Percentiles rank a stretch among this genome's conserved stretches.
Evolutionary conservation across 352 stramenopile genomes (phyloP).

Genomic region (Phytophthora ohioensis): DNA sequence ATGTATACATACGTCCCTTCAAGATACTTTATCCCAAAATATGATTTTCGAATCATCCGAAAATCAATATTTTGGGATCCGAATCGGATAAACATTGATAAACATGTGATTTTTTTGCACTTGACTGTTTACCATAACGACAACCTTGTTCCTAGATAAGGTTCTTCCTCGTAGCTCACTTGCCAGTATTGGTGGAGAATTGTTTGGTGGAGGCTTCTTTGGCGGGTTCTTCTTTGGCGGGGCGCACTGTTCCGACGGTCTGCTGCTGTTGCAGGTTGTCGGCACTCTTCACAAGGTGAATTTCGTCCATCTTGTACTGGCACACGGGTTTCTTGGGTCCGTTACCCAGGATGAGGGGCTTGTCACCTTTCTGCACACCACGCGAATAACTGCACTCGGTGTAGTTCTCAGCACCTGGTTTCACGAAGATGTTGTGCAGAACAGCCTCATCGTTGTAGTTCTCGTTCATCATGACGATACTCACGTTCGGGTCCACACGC

Average conservation of each 20-base stretch:
- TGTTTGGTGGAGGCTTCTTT: constrained; percentile 3
- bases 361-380: constrained; percentile 25
- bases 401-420: constrained; percentile 19
- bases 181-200: neutral
- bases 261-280: constrained; percentile 13
- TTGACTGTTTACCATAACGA: constrained; percentile 20
- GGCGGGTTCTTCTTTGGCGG: neutral
- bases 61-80: too few relatives aligned
- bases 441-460: constrained; percentile 49
- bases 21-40: constrained; percentile 11
- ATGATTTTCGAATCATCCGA: too few relatives aligned
- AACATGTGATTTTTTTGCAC: neutral
- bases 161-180: neutral
- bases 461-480: constrained; percentile 57
- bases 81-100: neutral
- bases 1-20: constrained; percentile 8
- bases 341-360: constrained; percentile 42
- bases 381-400: constrained; percentile 24
- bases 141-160: neutral
- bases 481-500: constrained; percentile 47
- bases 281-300: constrained; percentile 20
- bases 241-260: constrained; percentile 12
- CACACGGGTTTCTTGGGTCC: constrained; percentile 38
- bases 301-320: constrained; percentile 36
- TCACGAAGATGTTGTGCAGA: constrained; percentile 49